phyloP scores from a whole-genome alignment of 179 eudicot species.

The Amaranthus tricolor region DNA sequence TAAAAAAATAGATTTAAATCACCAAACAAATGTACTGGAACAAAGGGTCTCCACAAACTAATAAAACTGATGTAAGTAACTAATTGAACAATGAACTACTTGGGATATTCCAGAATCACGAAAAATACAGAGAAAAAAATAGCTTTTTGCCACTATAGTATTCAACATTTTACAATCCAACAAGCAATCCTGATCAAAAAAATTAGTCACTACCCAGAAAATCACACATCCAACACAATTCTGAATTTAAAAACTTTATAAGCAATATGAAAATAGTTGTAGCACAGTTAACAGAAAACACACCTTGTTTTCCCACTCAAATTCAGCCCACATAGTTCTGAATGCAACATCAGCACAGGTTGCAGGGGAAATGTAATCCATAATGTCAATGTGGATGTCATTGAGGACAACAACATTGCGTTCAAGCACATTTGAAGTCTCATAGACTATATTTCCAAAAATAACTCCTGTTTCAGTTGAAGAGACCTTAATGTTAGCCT shows the following conservation, averaged over 20 bases:
- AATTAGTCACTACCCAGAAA: background rate
- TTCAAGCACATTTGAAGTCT: slow-evolving; percentile 89
- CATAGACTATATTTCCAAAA: slow-evolving; percentile 90
- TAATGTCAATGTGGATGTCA: slow-evolving; percentile 95
- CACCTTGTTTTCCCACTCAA: slow-evolving; percentile 99
- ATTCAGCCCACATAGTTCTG: slow-evolving; percentile 98
- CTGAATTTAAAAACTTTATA: background rate
- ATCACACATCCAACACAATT: no score
- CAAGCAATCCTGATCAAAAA: background rate
- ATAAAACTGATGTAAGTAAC: background rate
- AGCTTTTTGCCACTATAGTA: background rate
- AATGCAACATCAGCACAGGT: slow-evolving; percentile 87
- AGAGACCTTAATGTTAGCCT: slow-evolving; percentile 88
- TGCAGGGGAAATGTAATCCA: slow-evolving; percentile 97
- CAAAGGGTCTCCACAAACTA: background rate
- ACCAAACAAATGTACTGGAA: background rate
- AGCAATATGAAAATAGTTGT: background rate
- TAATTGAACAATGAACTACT: background rate
- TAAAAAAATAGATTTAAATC: background rate
- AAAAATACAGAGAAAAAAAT: background rate
- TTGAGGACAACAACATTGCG: slow-evolving; percentile 89
- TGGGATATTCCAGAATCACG: background rate
- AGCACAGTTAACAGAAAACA: slow-evolving; percentile 4
- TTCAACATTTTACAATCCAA: background rate
- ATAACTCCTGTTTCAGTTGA: slow-evolving; percentile 96